Evolutionary conservation across 768 basidiomycete genomes (phyloP).

Genomic region (Cystofilobasidium bisporidii): DNA sequence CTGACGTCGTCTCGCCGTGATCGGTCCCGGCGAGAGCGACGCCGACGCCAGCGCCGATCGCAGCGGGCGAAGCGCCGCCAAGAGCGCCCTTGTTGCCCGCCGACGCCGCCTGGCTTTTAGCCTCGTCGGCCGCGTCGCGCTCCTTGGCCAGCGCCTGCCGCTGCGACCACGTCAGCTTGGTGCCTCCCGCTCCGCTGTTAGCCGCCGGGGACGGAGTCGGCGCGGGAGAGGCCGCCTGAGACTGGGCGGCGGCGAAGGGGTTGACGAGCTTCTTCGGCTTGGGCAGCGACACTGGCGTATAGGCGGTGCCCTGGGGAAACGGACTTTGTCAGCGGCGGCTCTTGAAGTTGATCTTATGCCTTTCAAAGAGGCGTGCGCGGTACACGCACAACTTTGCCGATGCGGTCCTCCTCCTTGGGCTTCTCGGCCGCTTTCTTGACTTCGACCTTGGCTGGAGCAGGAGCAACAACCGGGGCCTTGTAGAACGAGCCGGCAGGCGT

Average conservation of each 20-base stretch:
- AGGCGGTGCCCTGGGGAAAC: constrained; percentile 57
- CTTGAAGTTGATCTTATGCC: no score
- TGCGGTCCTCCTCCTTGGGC: constrained; percentile 56
- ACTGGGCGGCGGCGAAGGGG: constrained; percentile 41
- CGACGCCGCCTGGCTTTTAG: constrained; percentile 47
- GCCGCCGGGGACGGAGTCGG: constrained; percentile 31
- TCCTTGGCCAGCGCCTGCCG: constrained; percentile 84
- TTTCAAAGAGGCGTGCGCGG: not conserved
- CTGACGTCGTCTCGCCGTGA: constrained; percentile 9
- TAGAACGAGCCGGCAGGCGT: constrained; percentile 16
- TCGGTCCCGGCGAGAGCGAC: constrained; percentile 26
- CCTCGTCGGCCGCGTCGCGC: constrained; percentile 68
- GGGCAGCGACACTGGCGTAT: constrained; percentile 74
- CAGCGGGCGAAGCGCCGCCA: constrained; percentile 39
- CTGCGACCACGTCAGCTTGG: constrained; percentile 90
- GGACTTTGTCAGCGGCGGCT: no score
- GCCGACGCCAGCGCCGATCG: constrained; percentile 28
- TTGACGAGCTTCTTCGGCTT: constrained; percentile 81
- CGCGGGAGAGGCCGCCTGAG: constrained; percentile 23
- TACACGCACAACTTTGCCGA: constrained; percentile 56
- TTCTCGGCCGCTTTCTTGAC: not conserved
- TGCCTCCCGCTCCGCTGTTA: constrained; percentile 44
- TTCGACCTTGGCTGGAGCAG: constrained; percentile 5
- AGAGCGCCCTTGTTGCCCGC: constrained; percentile 42
- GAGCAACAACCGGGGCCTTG: constrained; percentile 27